Evolutionary conservation across 1,284 basidiomycete genomes (phyloP), one percentile per base, ranked within the genome.

Genomic region (Tilletia walkeri): DNA sequence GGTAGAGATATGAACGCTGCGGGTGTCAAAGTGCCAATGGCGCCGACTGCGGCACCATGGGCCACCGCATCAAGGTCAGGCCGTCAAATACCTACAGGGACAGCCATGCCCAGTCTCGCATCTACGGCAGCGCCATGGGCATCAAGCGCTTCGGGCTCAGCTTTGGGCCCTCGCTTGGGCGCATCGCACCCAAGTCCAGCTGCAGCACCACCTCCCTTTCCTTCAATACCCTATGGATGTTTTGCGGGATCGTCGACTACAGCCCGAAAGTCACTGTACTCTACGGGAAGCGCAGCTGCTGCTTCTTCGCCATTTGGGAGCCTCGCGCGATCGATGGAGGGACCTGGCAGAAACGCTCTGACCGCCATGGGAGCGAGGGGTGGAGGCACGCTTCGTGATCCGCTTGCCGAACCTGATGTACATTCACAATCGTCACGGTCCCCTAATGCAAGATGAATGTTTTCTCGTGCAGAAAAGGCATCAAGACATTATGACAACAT

Each of bases 281-380:
- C 48, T n/a, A 66, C 69, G 4, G 69, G 69, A 41, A 66, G 63
- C 50, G 69, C 69, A 49, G 69, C 69, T 16, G 69, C 69, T 12
- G 39, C 69, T 10, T 53, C 69, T 14, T 70, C 69, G 39, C 69
- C 69, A 18, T 70, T 70, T 39, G 69, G 69, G 16, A 65, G 49
- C 45, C 30, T 70, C 4, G 41, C 69, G 6, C 65, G 54, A 39
- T 49, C 69, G n/a, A 38, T 67, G 38, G 48, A 47, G 7, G 41
- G 65, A 38, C 59, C 59, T 9, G 59, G 59, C 30, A 38, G 50
- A 18, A 45, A 7, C 14, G 14, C 41, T 7, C 14, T 14, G 41
- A 14, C 9, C 1, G 41, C 9, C 1, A 45, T 14, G 14, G 41
- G 41, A 14, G 9, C 14, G 41, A 45, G 41, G 14, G 41, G 41